These are phyloP conservation scores for Sarcocystis neurona DNA, from an alignment of 169 alveolate species.

Conservation along the genomic window DNA sequence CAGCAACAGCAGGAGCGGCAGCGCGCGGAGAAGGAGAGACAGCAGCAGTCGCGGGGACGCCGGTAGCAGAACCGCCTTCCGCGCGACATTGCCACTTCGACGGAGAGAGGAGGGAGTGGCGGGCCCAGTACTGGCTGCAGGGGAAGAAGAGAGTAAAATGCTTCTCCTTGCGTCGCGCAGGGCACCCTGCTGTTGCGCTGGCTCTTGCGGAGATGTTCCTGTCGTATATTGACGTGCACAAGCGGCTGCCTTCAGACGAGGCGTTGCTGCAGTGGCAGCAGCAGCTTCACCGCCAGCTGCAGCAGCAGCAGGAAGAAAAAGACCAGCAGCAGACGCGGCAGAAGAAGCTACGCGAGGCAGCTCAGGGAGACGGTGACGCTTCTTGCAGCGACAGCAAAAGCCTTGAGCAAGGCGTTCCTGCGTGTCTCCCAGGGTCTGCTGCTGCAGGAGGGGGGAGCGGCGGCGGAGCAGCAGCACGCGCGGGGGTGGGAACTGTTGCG, in stretches of 20 bases:
- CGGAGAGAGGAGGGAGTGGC: slow-evolving; percentile 46
- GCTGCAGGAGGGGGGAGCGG: not conserved
- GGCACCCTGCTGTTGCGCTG: slow-evolving; percentile 34
- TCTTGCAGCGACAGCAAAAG: not conserved
- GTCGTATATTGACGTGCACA: not conserved
- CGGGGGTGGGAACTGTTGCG: not conserved
- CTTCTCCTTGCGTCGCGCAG: slow-evolving; percentile 13
- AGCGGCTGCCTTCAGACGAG: slow-evolving; percentile 11
- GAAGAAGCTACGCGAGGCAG: not conserved
- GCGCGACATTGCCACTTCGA: slow-evolving; percentile 43
- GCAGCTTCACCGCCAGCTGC: not conserved
- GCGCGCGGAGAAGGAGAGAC: not conserved
- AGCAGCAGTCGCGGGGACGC: not conserved
- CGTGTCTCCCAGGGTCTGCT: not conserved
- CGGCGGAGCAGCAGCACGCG: not conserved
- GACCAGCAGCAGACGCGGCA: no score
- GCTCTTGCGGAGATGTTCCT: slow-evolving; percentile 51
- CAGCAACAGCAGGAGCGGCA: not conserved
- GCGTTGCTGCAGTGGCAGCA: slow-evolving; percentile 36
- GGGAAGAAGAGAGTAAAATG: slow-evolving; percentile 30
- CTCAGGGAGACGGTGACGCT: not conserved
- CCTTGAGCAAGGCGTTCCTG: not conserved
- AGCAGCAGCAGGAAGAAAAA: no score
- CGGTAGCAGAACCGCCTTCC: not conserved
- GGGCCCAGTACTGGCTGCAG: slow-evolving; percentile 35